A percentile compares a stretch with the other conserved stretches of the same genome.
phyloP scores from a whole-genome alignment of 2,329 filamentous ascomycete species.

The Aspergillus ochraceus region DNA sequence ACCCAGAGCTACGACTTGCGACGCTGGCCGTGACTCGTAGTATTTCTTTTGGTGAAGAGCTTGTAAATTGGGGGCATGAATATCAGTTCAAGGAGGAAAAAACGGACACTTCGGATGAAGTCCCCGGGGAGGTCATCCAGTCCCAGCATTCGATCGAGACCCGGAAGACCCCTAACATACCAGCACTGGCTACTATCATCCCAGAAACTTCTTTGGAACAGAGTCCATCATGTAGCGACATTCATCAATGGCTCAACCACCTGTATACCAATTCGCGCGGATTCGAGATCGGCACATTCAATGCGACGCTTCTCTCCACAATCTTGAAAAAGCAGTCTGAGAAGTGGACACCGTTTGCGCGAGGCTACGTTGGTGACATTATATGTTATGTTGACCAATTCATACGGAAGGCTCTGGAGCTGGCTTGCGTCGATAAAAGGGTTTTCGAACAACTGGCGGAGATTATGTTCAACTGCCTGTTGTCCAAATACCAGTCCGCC shows the following conservation, averaged over 20 bases:
- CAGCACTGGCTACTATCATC: constrained; percentile 6
- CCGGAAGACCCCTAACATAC: neutral
- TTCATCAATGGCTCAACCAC: constrained; percentile 48
- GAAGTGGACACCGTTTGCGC: constrained; percentile 54
- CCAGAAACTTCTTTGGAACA: neutral
- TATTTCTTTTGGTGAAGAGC: constrained; percentile 21
- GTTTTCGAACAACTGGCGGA: constrained; percentile 48
- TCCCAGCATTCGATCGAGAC: neutral
- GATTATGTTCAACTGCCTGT: constrained; percentile 49
- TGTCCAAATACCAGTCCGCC: constrained; percentile 52
- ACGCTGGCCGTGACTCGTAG: constrained; percentile 33
- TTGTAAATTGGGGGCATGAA: constrained; percentile 21
- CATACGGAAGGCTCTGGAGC: constrained; percentile 45
- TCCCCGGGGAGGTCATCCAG: too few relatives aligned
- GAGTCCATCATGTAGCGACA: constrained; percentile 18
- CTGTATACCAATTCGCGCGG: constrained; percentile 51
- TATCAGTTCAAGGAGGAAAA: constrained; percentile 14
- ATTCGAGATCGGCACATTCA: constrained; percentile 55
- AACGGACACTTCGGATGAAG: too few relatives aligned
- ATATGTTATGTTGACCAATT: constrained; percentile 56
- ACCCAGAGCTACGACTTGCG: constrained; percentile 33
- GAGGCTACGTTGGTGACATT: constrained; percentile 53
- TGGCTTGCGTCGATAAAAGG: constrained; percentile 45
- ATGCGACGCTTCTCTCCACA: constrained; percentile 27
- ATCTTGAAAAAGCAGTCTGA: constrained; percentile 55